A percentile compares a stretch with the other conserved stretches of the same genome.
These are phyloP conservation scores for Viola odorata DNA, from an alignment of 345 rosid genomes.

Conservation along the genomic window DNA sequence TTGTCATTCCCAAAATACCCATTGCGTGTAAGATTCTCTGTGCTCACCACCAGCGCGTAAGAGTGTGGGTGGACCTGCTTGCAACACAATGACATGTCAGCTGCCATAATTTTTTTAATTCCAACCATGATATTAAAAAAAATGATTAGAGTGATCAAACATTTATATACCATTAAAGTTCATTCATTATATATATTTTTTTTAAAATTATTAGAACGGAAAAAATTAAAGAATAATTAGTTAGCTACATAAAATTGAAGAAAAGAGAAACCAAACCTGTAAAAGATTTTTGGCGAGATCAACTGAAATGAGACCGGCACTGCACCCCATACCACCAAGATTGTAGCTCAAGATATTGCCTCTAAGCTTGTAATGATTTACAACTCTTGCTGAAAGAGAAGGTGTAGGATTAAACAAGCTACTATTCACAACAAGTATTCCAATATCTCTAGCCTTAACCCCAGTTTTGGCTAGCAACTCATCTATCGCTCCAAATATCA, in stretches of 20 bases:
- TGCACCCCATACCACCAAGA: constrained; percentile 29
- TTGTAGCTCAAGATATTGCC: constrained; percentile 20
- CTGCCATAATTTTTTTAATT: background rate
- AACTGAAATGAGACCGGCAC: constrained; percentile 24
- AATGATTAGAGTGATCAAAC: no score
- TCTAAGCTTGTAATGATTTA: constrained; percentile 19
- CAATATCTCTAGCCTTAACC: constrained; percentile 12
- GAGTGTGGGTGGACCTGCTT: constrained; percentile 17
- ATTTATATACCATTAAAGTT: no score
- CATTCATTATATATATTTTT: no score
- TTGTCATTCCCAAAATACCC: constrained; percentile 22
- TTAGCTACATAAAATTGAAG: no score
- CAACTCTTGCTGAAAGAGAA: constrained; percentile 19
- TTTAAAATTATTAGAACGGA: no score
- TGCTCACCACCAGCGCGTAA: constrained; percentile 24
- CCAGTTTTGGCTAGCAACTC: constrained; percentile 13
- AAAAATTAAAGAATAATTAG: no score
- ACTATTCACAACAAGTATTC: constrained; percentile 20
- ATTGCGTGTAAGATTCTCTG: constrained; percentile 18
- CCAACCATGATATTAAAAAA: no score
- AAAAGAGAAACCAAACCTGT: constrained; percentile 6
- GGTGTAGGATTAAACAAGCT: constrained; percentile 24
- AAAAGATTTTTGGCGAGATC: constrained; percentile 8
- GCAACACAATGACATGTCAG: background rate
- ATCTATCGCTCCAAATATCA: constrained; percentile 20